phyloP scores from a whole-genome alignment of 768 basidiomycete genomes.

The Lactifluus rugatus region DNA sequence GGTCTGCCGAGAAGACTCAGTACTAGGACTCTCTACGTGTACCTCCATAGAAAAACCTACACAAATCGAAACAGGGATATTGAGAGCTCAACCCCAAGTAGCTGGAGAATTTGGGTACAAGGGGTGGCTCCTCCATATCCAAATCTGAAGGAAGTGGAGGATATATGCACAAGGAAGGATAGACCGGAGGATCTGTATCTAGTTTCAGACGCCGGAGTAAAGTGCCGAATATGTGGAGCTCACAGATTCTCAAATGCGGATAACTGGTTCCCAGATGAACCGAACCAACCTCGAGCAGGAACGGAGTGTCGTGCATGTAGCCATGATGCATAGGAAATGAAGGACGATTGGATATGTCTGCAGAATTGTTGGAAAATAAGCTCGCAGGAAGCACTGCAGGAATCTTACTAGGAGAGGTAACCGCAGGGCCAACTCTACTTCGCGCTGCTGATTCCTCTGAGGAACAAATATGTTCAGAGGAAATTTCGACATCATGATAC shows the following conservation, averaged over 20 bases:
- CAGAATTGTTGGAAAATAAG: no score
- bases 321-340: not conserved
- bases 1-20: not conserved
- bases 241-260: constrained; percentile 6
- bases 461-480: no score
- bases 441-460: not conserved
- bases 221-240: not conserved
- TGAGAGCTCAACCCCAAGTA: constrained; percentile 1
- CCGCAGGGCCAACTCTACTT: not conserved
- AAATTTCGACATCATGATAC: no score
- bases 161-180: constrained; percentile 6
- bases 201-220: not conserved
- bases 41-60: not conserved
- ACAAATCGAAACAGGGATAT: constrained; percentile 11
- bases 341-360: no score
- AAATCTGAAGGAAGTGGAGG: not conserved
- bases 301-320: not conserved
- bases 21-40: not conserved
- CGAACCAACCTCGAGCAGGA: not conserved
- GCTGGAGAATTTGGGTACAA: constrained; percentile 17
- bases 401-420: not conserved
- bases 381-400: no score
- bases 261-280: not conserved
- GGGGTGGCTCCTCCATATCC: constrained; percentile 13
- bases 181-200: constrained; percentile 15